phyloP scores from a whole-genome alignment of 1,284 basidiomycete genomes.

The Sporisorium reilianum region DNA sequence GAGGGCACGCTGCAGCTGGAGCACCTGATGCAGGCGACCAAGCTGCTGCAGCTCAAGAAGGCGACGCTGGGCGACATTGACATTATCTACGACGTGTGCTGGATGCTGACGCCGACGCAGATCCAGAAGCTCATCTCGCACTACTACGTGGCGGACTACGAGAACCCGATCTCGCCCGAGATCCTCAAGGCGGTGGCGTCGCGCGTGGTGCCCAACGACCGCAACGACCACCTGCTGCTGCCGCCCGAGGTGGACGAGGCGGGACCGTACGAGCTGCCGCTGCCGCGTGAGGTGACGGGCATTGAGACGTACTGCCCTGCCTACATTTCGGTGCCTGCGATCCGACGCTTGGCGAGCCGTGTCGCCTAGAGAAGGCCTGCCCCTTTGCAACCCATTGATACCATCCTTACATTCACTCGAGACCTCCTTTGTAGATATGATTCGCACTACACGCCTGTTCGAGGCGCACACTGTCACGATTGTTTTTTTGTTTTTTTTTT shows the following conservation, averaged over 20 bases:
- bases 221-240: slow-evolving; percentile 68
- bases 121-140: slow-evolving; percentile 98
- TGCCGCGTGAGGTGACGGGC: slow-evolving; percentile 68
- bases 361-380: slow-evolving; percentile 52
- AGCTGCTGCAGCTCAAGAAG: slow-evolving; percentile 97
- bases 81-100: slow-evolving; percentile 98
- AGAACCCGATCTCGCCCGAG: slow-evolving; percentile 72
- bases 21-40: slow-evolving; percentile 99
- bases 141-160: slow-evolving; percentile 98
- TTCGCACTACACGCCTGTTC: neutral
- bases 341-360: slow-evolving; percentile 63
- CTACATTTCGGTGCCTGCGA: slow-evolving; percentile 65
- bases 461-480: slow-evolving; percentile 6
- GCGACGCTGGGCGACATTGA: slow-evolving; percentile 81
- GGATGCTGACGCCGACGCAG: slow-evolving; percentile 99
- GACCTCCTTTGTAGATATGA: neutral
- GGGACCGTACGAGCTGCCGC: slow-evolving; percentile 67
- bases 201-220: slow-evolving; percentile 68
- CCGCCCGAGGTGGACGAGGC: slow-evolving; percentile 69
- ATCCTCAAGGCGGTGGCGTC: slow-evolving; percentile 69
- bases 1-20: slow-evolving; percentile 97
- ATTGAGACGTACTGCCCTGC: slow-evolving; percentile 69
- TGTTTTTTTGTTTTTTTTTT: no score
- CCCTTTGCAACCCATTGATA: slow-evolving; percentile 4
- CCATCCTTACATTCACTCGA: neutral